Evolutionary conservation across 306 rosid species (phyloP), one percentile per base, ranked within the genome.

Genomic region (Cucurbita argyrosperma): DNA sequence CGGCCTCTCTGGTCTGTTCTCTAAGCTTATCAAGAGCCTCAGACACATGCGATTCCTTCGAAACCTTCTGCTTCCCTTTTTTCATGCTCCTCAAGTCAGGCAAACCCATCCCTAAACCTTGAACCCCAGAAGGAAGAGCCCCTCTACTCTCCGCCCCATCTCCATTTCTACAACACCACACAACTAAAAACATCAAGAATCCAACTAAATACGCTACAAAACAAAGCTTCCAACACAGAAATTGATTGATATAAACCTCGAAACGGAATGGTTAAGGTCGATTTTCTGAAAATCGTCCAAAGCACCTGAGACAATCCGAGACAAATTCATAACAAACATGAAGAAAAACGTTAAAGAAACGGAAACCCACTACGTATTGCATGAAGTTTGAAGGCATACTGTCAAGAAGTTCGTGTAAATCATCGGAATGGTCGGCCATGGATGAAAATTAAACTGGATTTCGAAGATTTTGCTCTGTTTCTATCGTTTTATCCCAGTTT

Each of bases 281-380:
- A 94, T 85, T 82, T 66, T 84, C 50, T 90, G 88, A 77, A 94
- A 94, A 84, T 94, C 97, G 76, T 94, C 97, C 80, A 94, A 88
- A 67, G 98, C 97, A 84, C 98, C 98, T 93, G 88, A 78, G 76
- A 76, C 15, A 45, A 82, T 74, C 59, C 54, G 15, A 76, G 57
- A 50, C 45, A 0, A 16, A 68, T 21, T 53, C 68, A 45, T 46
- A n/a, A 74, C n/a, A 57, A 70, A 10, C 10, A 8, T 14, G 45
- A 74, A 18, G 35, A 76, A 74, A 67, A 70, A 71, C 19, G 76
- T 0, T 8, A 14, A 49, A 5, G 14, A 56, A 13, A 21, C 3
- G 66, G 5, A 52, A 30, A 23, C 23, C 18, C 62, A 16, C 53
- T 30, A 7, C 11, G 18, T 9, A 72, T 3, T 18, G 5, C 43